Conservation (phyloP, 352 stramenopile genomes). For the Thalassiosira sp. region DNA sequence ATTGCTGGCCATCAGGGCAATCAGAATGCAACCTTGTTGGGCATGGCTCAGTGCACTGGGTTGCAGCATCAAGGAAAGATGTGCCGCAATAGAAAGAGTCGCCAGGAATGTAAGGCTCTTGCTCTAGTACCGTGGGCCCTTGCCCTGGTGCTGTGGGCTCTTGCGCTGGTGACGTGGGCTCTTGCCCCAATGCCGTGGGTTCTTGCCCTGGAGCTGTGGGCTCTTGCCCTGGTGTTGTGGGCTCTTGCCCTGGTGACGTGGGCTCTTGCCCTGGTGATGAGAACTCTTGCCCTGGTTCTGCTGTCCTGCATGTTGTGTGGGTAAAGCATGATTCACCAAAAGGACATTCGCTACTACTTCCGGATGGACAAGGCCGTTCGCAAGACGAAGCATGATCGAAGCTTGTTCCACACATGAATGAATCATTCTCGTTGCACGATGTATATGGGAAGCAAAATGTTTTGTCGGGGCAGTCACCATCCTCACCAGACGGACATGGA, state of each 20-base stretch:
- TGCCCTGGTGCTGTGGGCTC: too few species aligned
- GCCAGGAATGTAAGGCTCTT: not conserved
- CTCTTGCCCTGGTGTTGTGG: too few species aligned
- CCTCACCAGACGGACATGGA: slow-evolving; percentile 35
- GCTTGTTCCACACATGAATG: slow-evolving; percentile 59
- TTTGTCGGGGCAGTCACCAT: slow-evolving; percentile 39
- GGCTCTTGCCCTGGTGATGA: not conserved
- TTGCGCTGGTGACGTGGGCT: not conserved
- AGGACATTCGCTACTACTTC: slow-evolving; percentile 41
- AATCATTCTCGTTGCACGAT: slow-evolving; percentile 43
- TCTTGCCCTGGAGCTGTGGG: too few species aligned
- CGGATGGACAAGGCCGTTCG: slow-evolving; percentile 30
- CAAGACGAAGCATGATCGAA: slow-evolving; percentile 53
- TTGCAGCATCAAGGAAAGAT: slow-evolving; percentile 43
- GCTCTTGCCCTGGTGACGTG: too few species aligned
- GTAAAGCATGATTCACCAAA: slow-evolving; percentile 48
- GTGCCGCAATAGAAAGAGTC: slow-evolving; percentile 49
- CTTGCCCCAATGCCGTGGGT: too few species aligned
- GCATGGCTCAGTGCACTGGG: slow-evolving; percentile 42
- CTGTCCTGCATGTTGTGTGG: slow-evolving; percentile 43
- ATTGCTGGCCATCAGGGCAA: slow-evolving; percentile 39
- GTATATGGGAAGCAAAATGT: slow-evolving; percentile 62
- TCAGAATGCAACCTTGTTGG: slow-evolving; percentile 32
- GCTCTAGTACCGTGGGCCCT: too few species aligned
- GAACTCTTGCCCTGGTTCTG: not conserved